Evolutionary conservation across 257 asterid species (phyloP).

Genomic region (Echites panduratus): DNA sequence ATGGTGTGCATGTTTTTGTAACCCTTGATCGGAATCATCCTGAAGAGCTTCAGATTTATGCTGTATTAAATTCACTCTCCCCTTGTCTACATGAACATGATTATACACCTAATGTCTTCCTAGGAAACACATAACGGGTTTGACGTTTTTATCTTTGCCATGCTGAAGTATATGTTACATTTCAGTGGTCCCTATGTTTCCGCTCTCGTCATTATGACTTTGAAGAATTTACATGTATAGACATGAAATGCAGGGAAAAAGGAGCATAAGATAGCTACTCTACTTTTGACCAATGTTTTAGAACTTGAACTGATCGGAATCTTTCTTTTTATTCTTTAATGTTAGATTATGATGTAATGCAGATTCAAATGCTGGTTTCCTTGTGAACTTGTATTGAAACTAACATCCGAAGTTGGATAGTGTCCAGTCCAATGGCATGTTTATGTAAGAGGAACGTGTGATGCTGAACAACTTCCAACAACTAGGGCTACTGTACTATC

Average conservation of each 20-base stretch:
- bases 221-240: not conserved
- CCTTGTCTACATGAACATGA: constrained; percentile 47
- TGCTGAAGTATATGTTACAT: not conserved
- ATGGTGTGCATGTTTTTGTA: constrained; percentile 56
- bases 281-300: not conserved
- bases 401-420: not conserved
- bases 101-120: constrained; percentile 20
- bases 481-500: not conserved
- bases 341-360: not conserved
- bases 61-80: constrained; percentile 49
- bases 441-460: not conserved
- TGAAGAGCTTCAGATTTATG: constrained; percentile 40
- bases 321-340: not conserved
- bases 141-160: not conserved
- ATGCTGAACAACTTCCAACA: not conserved
- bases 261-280: not conserved
- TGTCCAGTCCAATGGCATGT: not conserved
- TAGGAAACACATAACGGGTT: constrained; percentile 27
- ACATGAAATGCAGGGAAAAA: not conserved
- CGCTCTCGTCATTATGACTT: not conserved
- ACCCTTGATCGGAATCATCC: constrained; percentile 53
- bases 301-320: not conserved
- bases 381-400: not conserved
- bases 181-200: not conserved
- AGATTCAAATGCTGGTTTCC: not conserved